phyloP scores from a whole-genome alignment of 2,329 filamentous ascomycete genomes.

The Penicillium sp. region DNA sequence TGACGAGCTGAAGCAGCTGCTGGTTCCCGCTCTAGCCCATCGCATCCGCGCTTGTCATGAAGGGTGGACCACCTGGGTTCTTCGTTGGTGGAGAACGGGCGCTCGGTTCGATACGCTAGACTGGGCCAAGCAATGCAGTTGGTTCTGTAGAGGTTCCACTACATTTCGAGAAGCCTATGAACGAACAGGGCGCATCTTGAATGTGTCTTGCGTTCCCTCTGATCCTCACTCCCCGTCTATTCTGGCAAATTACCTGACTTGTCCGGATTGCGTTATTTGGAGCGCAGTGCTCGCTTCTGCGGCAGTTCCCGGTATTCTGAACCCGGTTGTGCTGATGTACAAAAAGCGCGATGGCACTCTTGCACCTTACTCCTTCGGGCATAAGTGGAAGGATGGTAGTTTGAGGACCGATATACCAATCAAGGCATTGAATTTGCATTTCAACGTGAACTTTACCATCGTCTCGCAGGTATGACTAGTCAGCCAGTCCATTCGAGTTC shows the following conservation, averaged over 20 bases:
- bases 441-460: constrained; percentile 98
- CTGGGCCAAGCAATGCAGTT: constrained; percentile 81
- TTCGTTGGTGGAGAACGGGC: constrained; percentile 87
- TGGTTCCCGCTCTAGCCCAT: constrained; percentile 82
- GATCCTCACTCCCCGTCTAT: constrained; percentile 93
- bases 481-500: constrained; percentile 27
- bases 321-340: constrained; percentile 90
- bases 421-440: constrained; percentile 90
- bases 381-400: constrained; percentile 99
- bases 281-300: constrained; percentile 92
- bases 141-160: constrained; percentile 89
- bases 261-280: constrained; percentile 97
- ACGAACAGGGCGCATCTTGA: constrained; percentile 88
- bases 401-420: constrained; percentile 93
- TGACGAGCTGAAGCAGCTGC: constrained; percentile 79
- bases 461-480: constrained; percentile 57
- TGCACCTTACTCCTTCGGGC: constrained; percentile 90
- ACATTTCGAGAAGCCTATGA: constrained; percentile 96
- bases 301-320: constrained; percentile 92
- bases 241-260: constrained; percentile 91
- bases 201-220: constrained; percentile 92
- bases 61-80: constrained; percentile 70
- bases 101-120: constrained; percentile 92
- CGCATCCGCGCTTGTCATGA: constrained; percentile 87
- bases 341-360: constrained; percentile 77